Evolutionary conservation across 371 early-diverging fungal species (phyloP), one percentile per base, ranked within the genome.

Genomic region (Fennellomyces sp.): DNA sequence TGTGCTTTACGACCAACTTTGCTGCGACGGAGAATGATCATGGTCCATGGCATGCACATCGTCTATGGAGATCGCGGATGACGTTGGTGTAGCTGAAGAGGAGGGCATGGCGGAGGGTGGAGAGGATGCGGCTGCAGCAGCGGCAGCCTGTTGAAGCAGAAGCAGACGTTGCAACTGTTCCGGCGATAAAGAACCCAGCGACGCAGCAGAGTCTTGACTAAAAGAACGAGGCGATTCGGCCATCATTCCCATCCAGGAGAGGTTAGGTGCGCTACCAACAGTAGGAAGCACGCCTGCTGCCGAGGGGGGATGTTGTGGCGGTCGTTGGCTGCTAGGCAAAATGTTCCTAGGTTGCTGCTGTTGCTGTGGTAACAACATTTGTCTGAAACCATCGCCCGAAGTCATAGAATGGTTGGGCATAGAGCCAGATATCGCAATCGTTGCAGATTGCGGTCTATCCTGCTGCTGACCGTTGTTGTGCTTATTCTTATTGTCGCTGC

Each of bases 201-300:
- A 56, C 13, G 63, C 39, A 5, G 56, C 21, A 29, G 52, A 36
- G n/a, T 41, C 36, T 31, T 36, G 41, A 19, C 39, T 41, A 27
- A 36, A 51, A 4, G 59, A 59, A 45, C 33, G 52, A 47, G 39
- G 57, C 11, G 19, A 31, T 52, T 63, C 55, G 11, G 38, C 38
- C 49, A 67, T 51, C 60, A 67, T 60, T 19, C 63, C 63, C 63
- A 67, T 62, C 60, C 58, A 63, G 25, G 68, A 67, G 4, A 67
- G 31, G n/a, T 56, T 61, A 26, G 68, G 68, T 5, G 68, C 68
- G 49, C 68, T 67, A 10, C 63, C 63, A 3, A 61, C 66, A 1
- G 68, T 60, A 1, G 62, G 59, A 15, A 62, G 47, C 55, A 41
- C 39, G 12, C 58, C 35, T 3, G 35, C 17, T 25, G 55, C n/a